Evolutionary conservation across 1,139 yeast genomes (phyloP), one percentile per base, ranked within the genome.

Genomic region (Yamadazyma sp.): DNA sequence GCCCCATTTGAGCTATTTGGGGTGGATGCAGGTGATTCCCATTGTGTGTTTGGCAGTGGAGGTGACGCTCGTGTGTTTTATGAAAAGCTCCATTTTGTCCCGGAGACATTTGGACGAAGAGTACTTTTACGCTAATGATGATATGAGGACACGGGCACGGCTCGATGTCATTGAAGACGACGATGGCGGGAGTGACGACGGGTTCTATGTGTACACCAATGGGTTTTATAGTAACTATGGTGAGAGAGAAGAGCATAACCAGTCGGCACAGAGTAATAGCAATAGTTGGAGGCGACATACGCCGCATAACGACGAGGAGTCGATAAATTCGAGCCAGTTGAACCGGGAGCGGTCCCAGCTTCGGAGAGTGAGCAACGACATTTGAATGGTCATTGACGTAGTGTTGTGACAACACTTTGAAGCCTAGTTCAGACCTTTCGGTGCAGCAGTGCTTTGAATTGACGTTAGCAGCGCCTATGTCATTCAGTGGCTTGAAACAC

Each of bases 21-120:
- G 76, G 9, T 71, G 77, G 77, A 45, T 70, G 29, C 74, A 71
- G 44, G 50, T 71, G 23, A 48, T 67, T 6, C 76, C 76, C 2
- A 61, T 69, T 3, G 54, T 68, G 21, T 51, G 60, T 12, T 52
- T 67, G 42, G 64, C 74, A 3, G 43, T 69, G 3, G 59, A 61
- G 9, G 62, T 70, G 0, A 55, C 71, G 2, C 56, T 69, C 56
- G 53, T 65, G 3, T 71, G 76, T 42, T 69, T 70, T 42, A 59
- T 67, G 42, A 67, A 70, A 41, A 46, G 76, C 30, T 57, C 70
- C 0, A 60, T 70, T 1, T 57, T 62, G 12, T 63, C 74, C 0
- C 50, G 75, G 39, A 57, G 57, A 39, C 67, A 65, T 43, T 59
- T 68, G 32, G 67, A 67, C 31, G 65, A 61, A 20, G 63, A 57